These are phyloP conservation scores for Stephanocyclus meneghinianus DNA, from an alignment of 352 stramenopile species.

Conservation along the genomic window DNA sequence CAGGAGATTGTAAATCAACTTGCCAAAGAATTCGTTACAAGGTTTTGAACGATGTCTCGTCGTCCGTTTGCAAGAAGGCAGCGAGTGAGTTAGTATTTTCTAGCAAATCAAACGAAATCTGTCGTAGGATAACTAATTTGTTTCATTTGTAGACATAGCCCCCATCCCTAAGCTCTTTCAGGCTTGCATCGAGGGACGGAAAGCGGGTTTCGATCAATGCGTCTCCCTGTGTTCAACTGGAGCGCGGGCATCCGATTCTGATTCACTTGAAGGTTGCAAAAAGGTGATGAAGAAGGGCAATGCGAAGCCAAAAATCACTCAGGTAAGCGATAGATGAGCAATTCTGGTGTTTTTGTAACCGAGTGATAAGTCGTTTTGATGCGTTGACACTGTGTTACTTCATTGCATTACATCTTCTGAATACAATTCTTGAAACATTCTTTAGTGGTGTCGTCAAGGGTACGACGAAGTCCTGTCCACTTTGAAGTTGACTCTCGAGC, in stretches of 20 bases:
- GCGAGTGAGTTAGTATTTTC: not conserved
- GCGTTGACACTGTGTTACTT: too few species aligned
- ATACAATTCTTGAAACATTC: not conserved
- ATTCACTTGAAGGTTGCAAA: constrained; percentile 34
- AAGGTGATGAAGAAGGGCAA: not conserved
- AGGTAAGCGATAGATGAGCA: not conserved
- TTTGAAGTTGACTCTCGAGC: not conserved
- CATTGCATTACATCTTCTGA: too few species aligned
- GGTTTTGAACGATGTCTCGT: constrained; percentile 15
- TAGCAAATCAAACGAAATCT: not conserved
- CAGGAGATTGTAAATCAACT: constrained; percentile 20
- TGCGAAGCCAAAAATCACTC: not conserved
- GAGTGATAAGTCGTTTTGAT: not conserved
- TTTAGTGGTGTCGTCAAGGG: constrained; percentile 19
- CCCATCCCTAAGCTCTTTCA: constrained; percentile 32
- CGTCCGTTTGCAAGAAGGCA: not conserved
- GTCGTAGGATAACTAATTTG: too few species aligned
- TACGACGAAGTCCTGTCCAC: constrained; percentile 14
- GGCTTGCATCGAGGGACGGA: constrained; percentile 35
- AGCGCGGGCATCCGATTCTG: not conserved
- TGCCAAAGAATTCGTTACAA: constrained; percentile 28
- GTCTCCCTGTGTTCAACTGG: constrained; percentile 17
- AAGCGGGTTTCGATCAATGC: constrained; percentile 42
- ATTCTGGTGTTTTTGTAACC: too few species aligned
- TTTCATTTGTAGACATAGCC: not conserved